Evolutionary conservation across 176 grass and related monocot genomes (phyloP), one percentile per base, ranked within the genome.

Genomic region (Musa itinerans): DNA sequence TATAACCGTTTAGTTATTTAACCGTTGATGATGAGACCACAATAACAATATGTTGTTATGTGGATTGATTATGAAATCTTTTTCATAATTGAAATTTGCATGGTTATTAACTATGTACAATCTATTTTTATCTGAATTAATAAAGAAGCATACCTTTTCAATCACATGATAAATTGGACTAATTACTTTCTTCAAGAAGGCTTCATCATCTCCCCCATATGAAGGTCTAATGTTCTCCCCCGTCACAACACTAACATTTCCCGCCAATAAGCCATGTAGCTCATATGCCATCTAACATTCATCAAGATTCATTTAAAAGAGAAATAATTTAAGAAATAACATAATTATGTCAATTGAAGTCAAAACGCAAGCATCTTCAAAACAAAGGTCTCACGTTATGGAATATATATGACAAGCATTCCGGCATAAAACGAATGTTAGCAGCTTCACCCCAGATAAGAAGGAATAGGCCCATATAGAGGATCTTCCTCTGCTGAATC

Each of bases 141-240:
- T 13, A 43, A 65, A 5, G 50, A 82, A 69, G 24, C 79, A 69
- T 83, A 86, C 83, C 90, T 86, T 92, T 54, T 68, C 83, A 10
- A 97, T 93, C 75, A 97, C 93, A 75, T 79, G 84, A 55, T 97
- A 97, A 73, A 93, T 90, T 67, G 93, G 93, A 19, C 85, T 89
- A 19, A 93, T 84, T 69, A 97, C 93, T 90, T 93, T 97, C 74
- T 93, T 97, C 84, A 97, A 85, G 81, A 90, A 97, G 74, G 93
- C 84, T 72, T 90, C 93, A 61, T 97, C 93, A 73, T 97, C 93
- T 8, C 90, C 93, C 24, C 90, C 93, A 83, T 92, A 97, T 70
- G 86, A 97, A 71, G 90, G 87, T 54, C 87, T 92, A 67, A 97
- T 97, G 81, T 92, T 97, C 80, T 97, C 87, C 21, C 93, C 93